phyloP scores from a whole-genome alignment of 164 flowering plant genomes.

The Vitis riparia region DNA sequence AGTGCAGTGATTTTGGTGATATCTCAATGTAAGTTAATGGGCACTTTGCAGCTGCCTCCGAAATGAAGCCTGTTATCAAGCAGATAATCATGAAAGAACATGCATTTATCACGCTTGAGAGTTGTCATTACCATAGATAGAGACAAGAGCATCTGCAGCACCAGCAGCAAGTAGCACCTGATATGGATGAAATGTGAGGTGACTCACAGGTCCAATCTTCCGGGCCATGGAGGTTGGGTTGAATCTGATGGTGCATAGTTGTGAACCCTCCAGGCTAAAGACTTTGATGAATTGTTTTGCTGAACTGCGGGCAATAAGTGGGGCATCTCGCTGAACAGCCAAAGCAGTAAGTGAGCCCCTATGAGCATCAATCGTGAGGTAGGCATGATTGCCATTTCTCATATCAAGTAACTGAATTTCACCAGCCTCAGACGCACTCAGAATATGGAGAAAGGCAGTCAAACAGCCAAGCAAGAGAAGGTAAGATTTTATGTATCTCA shows the following conservation, averaged over 20 bases:
- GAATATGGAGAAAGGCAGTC: constrained; percentile 34
- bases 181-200: constrained; percentile 94
- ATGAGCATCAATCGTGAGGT: constrained; percentile 81
- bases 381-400: constrained; percentile 50
- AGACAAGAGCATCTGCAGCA: constrained; percentile 76
- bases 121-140: constrained; percentile 76
- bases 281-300: constrained; percentile 85
- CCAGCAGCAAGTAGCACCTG: constrained; percentile 84
- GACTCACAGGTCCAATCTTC: constrained; percentile 91
- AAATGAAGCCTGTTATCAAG: too few relatives aligned
- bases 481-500: neutral
- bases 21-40: too few relatives aligned
- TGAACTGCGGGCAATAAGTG: constrained; percentile 91
- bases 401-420: constrained; percentile 89
- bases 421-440: constrained; percentile 96
- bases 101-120: constrained; percentile 47
- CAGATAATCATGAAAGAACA: neutral
- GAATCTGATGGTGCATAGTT: constrained; percentile 65
- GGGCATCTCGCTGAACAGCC: constrained; percentile 93
- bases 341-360: constrained; percentile 89
- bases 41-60: too few relatives aligned
- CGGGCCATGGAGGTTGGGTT: constrained; percentile 79
- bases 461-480: neutral
- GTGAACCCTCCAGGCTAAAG: constrained; percentile 76
- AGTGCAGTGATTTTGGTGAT: constrained; percentile 1